Percentiles rank a stretch among this genome's conserved stretches.
phyloP scores from a whole-genome alignment of 352 stramenopile species.

The Nothophytophthora sp. region DNA sequence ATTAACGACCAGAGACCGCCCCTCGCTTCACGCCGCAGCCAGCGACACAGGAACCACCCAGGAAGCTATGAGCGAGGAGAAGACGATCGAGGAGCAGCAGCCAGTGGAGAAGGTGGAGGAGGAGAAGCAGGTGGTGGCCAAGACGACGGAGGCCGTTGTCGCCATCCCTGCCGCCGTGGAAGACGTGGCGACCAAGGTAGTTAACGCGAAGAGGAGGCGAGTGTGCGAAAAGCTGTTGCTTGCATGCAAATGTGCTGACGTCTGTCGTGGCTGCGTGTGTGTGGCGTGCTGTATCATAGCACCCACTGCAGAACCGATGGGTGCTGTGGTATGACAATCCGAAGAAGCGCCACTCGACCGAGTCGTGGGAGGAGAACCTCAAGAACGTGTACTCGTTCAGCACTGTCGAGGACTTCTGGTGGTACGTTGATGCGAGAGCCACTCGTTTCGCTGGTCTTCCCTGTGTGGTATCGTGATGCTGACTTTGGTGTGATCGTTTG shows the following conservation, averaged over 20 bases:
- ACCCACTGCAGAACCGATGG: slow-evolving; percentile 88
- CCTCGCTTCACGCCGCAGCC: not conserved
- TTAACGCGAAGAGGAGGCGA: not conserved
- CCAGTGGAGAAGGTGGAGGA: slow-evolving; percentile 34
- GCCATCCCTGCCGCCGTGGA: slow-evolving; percentile 39
- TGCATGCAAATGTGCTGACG: slow-evolving; percentile 5
- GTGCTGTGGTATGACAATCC: slow-evolving; percentile 91
- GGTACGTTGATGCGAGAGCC: slow-evolving; percentile 35
- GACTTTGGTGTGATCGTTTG: not conserved
- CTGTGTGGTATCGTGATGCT: slow-evolving; percentile 2
- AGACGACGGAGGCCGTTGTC: slow-evolving; percentile 14
- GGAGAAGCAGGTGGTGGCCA: slow-evolving; percentile 18
- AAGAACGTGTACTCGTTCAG: slow-evolving; percentile 95
- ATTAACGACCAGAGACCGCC: not conserved
- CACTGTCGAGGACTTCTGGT: slow-evolving; percentile 98
- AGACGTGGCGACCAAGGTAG: slow-evolving; percentile 67
- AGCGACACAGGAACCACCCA: not conserved
- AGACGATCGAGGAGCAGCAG: slow-evolving; percentile 31
- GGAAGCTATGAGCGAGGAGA: slow-evolving; percentile 43
- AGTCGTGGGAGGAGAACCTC: slow-evolving; percentile 90
- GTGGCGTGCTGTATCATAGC: slow-evolving; percentile 32
- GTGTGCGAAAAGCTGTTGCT: no score
- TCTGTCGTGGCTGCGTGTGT: slow-evolving; percentile 7
- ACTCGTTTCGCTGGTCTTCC: not conserved
- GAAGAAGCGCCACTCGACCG: slow-evolving; percentile 87